Percentiles rank a stretch among this genome's conserved stretches.
phyloP scores from a whole-genome alignment of 2,329 filamentous ascomycete species.

The Atkinsonella texensis region DNA sequence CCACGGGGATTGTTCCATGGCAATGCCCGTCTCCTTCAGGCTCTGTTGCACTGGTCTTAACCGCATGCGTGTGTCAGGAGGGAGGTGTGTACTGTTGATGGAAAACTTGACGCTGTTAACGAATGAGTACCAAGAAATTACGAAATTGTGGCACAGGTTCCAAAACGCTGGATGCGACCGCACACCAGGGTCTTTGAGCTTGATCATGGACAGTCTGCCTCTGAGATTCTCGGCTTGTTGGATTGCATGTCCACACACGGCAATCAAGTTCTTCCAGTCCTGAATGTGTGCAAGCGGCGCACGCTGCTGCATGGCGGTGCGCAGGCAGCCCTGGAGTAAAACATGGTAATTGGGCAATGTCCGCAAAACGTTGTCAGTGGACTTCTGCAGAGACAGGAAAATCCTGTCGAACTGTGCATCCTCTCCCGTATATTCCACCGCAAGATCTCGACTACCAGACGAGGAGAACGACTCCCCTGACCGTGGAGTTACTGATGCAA shows the following conservation, averaged over 20 bases:
- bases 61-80: slow-evolving; percentile 57
- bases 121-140: slow-evolving; percentile 57
- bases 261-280: slow-evolving; percentile 58
- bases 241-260: slow-evolving; percentile 58
- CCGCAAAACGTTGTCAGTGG: slow-evolving; percentile 60
- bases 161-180: slow-evolving; percentile 52
- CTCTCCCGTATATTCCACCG: slow-evolving; percentile 58
- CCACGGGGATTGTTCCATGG: slow-evolving; percentile 54
- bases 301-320: slow-evolving; percentile 48
- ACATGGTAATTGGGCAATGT: slow-evolving; percentile 58
- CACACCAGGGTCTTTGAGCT: slow-evolving; percentile 71
- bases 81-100: slow-evolving; percentile 39
- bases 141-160: slow-evolving; percentile 63
- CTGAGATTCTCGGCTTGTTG: slow-evolving; percentile 64
- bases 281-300: slow-evolving; percentile 48
- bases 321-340: slow-evolving; percentile 53
- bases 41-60: slow-evolving; percentile 72
- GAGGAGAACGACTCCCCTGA: slow-evolving; percentile 72
- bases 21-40: slow-evolving; percentile 66
- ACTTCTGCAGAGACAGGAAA: slow-evolving; percentile 61
- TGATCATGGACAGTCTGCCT: slow-evolving; percentile 62
- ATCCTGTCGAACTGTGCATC: slow-evolving; percentile 74
- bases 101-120: slow-evolving; percentile 46
- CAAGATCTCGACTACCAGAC: slow-evolving; percentile 30
- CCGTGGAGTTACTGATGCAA: slow-evolving; percentile 57